These are phyloP conservation scores for Beverwykella pulmonaria DNA, from an alignment of 495 filamentous ascomycete species.

Conservation along the genomic window DNA sequence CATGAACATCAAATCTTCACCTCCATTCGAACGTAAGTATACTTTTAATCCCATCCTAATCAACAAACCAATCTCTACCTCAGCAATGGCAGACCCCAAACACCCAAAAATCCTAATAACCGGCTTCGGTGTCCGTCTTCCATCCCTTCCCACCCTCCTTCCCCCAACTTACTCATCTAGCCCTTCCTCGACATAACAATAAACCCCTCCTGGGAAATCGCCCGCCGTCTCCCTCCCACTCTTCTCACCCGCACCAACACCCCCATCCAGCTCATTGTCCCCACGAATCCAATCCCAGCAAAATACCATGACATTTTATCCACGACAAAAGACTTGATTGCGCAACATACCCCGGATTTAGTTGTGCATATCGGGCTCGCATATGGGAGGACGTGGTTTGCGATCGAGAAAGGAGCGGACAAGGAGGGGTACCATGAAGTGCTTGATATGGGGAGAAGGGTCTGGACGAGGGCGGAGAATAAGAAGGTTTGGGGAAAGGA, in stretches of 20 bases:
- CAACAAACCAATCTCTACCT: too few relatives aligned
- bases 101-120: slow-evolving; percentile 37
- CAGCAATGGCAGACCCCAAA: background rate
- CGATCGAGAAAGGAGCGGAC: slow-evolving; percentile 38
- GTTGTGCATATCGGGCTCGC: slow-evolving; percentile 42
- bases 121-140: slow-evolving; percentile 36
- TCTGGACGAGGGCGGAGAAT: slow-evolving; percentile 37
- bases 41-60: too few relatives aligned
- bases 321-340: slow-evolving; percentile 29
- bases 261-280: slow-evolving; percentile 30
- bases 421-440: slow-evolving; percentile 43
- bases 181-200: slow-evolving; percentile 14
- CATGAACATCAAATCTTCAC: background rate
- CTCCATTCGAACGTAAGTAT: too few relatives aligned
- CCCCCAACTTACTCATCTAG: background rate
- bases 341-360: slow-evolving; percentile 36
- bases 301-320: slow-evolving; percentile 37
- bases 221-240: slow-evolving; percentile 7
- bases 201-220: slow-evolving; percentile 33
- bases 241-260: background rate
- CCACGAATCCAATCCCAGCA: slow-evolving; percentile 22
- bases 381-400: slow-evolving; percentile 35
- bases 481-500: slow-evolving; percentile 41
- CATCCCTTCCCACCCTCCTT: background rate
- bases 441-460: slow-evolving; percentile 37